phyloP scores from a whole-genome alignment of 164 flowering plant species.

The Aristolochia contorta region DNA sequence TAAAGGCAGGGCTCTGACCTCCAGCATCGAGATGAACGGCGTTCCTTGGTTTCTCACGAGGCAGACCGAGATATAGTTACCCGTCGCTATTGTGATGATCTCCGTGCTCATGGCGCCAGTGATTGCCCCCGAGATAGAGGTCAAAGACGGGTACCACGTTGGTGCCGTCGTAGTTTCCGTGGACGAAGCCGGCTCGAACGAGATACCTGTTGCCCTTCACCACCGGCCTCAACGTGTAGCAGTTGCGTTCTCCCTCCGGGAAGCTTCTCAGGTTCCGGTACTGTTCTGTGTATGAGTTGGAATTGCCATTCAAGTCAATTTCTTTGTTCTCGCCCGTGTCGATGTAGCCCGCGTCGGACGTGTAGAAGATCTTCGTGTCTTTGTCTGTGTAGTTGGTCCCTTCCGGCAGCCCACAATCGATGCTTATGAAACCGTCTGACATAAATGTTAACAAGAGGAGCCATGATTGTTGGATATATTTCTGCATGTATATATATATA shows the following conservation, averaged over 20 bases:
- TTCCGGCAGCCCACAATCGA: slow-evolving; percentile 5
- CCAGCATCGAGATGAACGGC: slow-evolving; percentile 36
- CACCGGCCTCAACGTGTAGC: slow-evolving; percentile 3
- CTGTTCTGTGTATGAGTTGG: background rate
- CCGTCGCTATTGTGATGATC: slow-evolving; percentile 17
- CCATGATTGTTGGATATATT: no score
- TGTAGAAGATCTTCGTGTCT: background rate
- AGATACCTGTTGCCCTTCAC: slow-evolving; percentile 16
- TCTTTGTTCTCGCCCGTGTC: slow-evolving; percentile 1
- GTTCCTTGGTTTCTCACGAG: slow-evolving; percentile 29
- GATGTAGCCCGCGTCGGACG: slow-evolving; percentile 3
- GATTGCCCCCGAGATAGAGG: slow-evolving; percentile 27
- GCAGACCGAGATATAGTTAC: slow-evolving; percentile 20
- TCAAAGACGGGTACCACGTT: slow-evolving; percentile 29
- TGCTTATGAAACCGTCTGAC: slow-evolving; percentile 7
- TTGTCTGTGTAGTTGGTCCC: slow-evolving; percentile 1
- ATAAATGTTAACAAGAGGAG: no score
- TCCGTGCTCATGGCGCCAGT: slow-evolving; percentile 31
- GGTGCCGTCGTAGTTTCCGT: slow-evolving; percentile 38
- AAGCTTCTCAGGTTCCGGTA: slow-evolving; percentile 4
- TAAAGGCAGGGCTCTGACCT: slow-evolving; percentile 16
- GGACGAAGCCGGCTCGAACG: slow-evolving; percentile 39
- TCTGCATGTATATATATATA: no score
- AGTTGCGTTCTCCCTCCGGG: slow-evolving; percentile 6
- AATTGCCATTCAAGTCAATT: no score